Evolutionary conservation across 768 basidiomycete genomes (phyloP), one percentile per base, ranked within the genome.

Genomic region (Termitomyces sp.): DNA sequence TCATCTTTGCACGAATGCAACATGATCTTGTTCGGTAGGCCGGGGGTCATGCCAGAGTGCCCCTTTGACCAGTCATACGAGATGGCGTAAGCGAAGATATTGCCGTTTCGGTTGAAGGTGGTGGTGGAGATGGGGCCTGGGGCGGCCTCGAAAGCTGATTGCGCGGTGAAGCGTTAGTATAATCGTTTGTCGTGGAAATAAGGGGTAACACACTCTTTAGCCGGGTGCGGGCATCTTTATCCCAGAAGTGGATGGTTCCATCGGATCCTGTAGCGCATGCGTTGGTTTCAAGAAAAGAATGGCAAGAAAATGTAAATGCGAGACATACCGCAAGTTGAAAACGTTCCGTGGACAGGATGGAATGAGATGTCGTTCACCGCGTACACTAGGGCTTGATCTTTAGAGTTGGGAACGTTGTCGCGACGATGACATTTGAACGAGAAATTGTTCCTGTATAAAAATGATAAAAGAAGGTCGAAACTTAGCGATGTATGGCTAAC

Each of bases 41-140:
- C 78, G 7, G 81, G 79, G 7, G 89, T 89, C 82, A 90, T 92
- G 22, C 94, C 94, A 13, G 87, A 86, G 71, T 94, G 91, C 8
- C 94, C 93, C 71, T 94, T 94, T 16, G 89, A 91, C 94, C 94
- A 96, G 69, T 96, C 94, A 65, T 96, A 96, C 13, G 93, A 94
- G 24, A 96, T 75, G 0, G 94, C 90, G 66, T 97, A 97, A 0
- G 94, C 96, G 69, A 97, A 93, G 65, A 97, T 91, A 35, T 79
- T 87, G 33, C 93, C 93, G 28, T 84, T 92, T 63, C 89, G 88
- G 78, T 94, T 97, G 81, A 96, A 98, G 4, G 86, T 80, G 9
- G 88, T 89, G 8, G 89, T 82, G 20, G 90, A 77, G 63, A 97
- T 90, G 0, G 96, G 94, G 24, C 87, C 90, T 1, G 88, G 84